Evolutionary conservation across 2,329 filamentous ascomycete genomes (phyloP).

Genomic region (Penicillium sp.): DNA sequence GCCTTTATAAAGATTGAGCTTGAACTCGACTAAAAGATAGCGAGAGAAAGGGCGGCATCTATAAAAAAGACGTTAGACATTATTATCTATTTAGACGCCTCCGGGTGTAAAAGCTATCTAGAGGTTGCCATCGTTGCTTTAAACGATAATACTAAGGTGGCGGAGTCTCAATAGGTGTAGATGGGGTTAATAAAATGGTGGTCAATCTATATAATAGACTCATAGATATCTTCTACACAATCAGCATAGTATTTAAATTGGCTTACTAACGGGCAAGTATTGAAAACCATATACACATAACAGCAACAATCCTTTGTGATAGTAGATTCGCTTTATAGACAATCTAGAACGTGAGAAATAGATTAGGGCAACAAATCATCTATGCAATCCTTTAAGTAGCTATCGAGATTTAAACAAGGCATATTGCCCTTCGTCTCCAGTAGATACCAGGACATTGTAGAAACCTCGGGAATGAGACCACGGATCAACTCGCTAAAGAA

Average conservation of each 20-base stretch:
- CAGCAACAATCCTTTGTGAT: no score
- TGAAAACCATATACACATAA: no score
- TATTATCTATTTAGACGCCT: background rate
- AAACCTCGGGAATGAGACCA: no score
- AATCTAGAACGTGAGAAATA: no score
- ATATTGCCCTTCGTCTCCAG: no score
- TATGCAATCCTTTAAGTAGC: no score
- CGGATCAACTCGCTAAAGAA: no score
- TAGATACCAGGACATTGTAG: no score
- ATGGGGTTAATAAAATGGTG: background rate
- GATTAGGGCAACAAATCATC: no score
- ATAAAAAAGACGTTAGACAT: background rate
- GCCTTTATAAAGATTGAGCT: constrained; percentile 3
- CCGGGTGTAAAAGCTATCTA: background rate
- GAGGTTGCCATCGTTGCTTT: background rate
- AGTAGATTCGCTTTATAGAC: no score
- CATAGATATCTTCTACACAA: background rate
- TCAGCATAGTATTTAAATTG: background rate
- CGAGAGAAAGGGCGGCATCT: background rate
- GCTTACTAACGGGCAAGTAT: background rate
- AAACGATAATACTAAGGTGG: background rate
- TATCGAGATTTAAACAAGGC: no score
- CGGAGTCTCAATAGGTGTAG: background rate
- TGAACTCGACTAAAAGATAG: constrained; percentile 1
- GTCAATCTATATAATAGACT: background rate